Evolutionary conservation across 345 rosid genomes (phyloP), one percentile per base, ranked within the genome.

Genomic region (Lepidium aucheri): DNA sequence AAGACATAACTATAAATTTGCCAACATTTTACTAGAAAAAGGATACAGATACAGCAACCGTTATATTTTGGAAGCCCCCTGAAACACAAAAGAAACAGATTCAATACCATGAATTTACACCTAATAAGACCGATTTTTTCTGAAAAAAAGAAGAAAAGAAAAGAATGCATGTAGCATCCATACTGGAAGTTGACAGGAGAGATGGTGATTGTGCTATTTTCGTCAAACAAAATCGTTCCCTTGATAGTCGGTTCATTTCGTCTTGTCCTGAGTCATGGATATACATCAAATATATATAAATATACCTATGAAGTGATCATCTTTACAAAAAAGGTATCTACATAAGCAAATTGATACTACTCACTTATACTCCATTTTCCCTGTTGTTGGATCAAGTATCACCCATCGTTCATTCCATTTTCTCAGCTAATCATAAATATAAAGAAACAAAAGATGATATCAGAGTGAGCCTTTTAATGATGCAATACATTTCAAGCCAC

Each of bases 351-450:
- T 1, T 20, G 34, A 76, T 38, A 46, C 0, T 1, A 80, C 96
- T 73, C 68, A 90, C 95, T 88, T 90, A 78, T 90, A 92, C 59
- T 94, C 98, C 96, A 91, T 91, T 77, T 83, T 89, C 58, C 97
- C 96, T 1, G 94, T 95, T 1, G 98, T 95, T 9, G 99, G 99
- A 70, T 95, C 97, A 52, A 95, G 85, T 60, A 86, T 91, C 32
- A 89, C 90, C 99, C 99, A 95, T 33, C 99, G 70, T 66, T 91
- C 99, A 11, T 95, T 95, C 99, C 99, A 95, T 79, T 95, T 95
- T 72, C 90, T 83, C 80, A 91, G 76, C 99, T 89, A 65, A n/a
- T 50, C 69, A 70, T n/a, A 56, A 9, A 33, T 24, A 67, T 40
- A 36, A 33, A 66, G 3, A 68, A 50, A 64, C 54, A 71, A 13